These are phyloP conservation scores for Schizosaccharomyces cryophilus DNA, from an alignment of 805 yeast species.

Conservation along the genomic window DNA sequence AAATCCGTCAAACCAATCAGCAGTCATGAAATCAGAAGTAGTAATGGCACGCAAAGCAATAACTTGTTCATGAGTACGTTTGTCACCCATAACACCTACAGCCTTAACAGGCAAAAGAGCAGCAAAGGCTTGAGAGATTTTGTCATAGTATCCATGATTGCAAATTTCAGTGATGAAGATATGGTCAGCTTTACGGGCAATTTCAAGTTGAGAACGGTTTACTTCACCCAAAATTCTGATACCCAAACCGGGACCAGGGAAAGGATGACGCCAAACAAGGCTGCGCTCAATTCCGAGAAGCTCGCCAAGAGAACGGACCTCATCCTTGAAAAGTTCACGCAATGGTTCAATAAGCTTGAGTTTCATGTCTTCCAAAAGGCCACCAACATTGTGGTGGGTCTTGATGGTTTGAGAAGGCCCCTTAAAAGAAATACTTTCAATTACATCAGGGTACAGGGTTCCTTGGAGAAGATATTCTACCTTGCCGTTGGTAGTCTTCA, in stretches of 20 bases:
- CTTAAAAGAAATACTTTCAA: slow-evolving; percentile 94
- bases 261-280: slow-evolving; percentile 98
- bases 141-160: slow-evolving; percentile 71
- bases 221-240: slow-evolving; percentile 96
- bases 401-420: slow-evolving; percentile 99
- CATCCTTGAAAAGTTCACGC: slow-evolving; percentile 96
- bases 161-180: slow-evolving; percentile 91
- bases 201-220: slow-evolving; percentile 72
- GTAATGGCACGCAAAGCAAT: slow-evolving; percentile 96
- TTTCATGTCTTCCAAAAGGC: slow-evolving; percentile 92
- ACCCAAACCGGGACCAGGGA: slow-evolving; percentile 99
- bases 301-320: slow-evolving; percentile 90
- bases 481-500: slow-evolving; percentile 60
- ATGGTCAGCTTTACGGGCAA: slow-evolving; percentile 91
- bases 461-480: slow-evolving; percentile 90
- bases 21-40: slow-evolving; percentile 97
- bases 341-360: slow-evolving; percentile 93
- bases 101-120: slow-evolving; percentile 90
- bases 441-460: slow-evolving; percentile 92
- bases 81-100: slow-evolving; percentile 99
- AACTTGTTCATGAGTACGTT: slow-evolving; percentile 96
- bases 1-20: slow-evolving; percentile 81
- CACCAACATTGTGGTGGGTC: slow-evolving; percentile 98
- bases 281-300: slow-evolving; percentile 87
- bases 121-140: slow-evolving; percentile 95